Conservation (phyloP, 805 yeast species). For the Suhomyces sp. region DNA sequence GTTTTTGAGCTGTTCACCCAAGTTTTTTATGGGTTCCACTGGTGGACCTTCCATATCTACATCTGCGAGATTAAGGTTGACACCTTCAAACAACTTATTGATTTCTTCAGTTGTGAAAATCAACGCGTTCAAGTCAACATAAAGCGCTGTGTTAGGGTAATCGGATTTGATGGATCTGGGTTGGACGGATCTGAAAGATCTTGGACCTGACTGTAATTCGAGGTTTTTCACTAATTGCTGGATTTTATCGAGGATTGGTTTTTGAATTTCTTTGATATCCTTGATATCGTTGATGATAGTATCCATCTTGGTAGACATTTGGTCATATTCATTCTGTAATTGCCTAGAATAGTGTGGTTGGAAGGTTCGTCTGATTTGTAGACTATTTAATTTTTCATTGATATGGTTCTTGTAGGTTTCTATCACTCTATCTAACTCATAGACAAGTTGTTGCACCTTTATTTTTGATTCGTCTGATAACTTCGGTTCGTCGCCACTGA, state of each 20-base stretch:
- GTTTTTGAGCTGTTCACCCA: constrained; percentile 22
- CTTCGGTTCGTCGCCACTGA: too few relatives aligned
- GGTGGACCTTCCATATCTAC: constrained; percentile 2
- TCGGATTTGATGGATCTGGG: constrained; percentile 2
- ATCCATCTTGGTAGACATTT: constrained; percentile 16
- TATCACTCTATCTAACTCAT: constrained; percentile 29
- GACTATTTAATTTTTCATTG: constrained; percentile 16
- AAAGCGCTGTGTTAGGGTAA: neutral
- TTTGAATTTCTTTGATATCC: constrained; percentile 28
- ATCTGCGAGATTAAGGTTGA: constrained; percentile 9
- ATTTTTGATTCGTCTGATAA: constrained; percentile 12
- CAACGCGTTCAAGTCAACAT: constrained; percentile 14
- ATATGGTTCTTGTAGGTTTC: constrained; percentile 28
- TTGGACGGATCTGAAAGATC: constrained; percentile 5
- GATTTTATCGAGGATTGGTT: constrained; percentile 39
- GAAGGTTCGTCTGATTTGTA: constrained; percentile 16
- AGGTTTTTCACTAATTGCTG: constrained; percentile 23
- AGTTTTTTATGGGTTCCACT: constrained; percentile 12
- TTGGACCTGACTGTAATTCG: constrained; percentile 1
- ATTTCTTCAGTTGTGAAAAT: constrained; percentile 22
- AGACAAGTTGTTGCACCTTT: constrained; percentile 21
- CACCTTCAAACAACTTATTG: constrained; percentile 18
- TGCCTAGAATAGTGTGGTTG: constrained; percentile 17
- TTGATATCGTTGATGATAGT: constrained; percentile 19
- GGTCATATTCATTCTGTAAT: constrained; percentile 21